phyloP scores from a whole-genome alignment of 2,329 filamentous ascomycete genomes.

The Pezicula neosporulosa region DNA sequence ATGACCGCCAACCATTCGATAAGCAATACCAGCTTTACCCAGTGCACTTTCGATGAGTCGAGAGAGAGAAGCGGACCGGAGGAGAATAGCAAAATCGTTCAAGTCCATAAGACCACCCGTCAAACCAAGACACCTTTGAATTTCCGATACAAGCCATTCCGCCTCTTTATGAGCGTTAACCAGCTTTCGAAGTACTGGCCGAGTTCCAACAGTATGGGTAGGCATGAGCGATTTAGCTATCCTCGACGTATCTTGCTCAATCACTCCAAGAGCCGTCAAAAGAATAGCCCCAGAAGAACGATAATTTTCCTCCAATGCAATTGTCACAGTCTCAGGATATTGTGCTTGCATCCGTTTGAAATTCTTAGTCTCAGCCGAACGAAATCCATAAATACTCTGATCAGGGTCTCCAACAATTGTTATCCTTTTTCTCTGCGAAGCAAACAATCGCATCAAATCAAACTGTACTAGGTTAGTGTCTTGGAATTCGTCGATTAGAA shows the following conservation, averaged over 20 bases:
- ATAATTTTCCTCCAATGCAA: slow-evolving; percentile 92
- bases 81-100: slow-evolving; percentile 79
- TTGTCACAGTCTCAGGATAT: slow-evolving; percentile 74
- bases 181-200: slow-evolving; percentile 76
- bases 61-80: slow-evolving; percentile 82
- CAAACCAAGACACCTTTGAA: slow-evolving; percentile 66
- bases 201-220: slow-evolving; percentile 74
- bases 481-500: slow-evolving; percentile 96
- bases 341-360: slow-evolving; percentile 72
- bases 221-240: slow-evolving; percentile 78
- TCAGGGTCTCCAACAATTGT: slow-evolving; percentile 96
- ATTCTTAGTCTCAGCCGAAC: slow-evolving; percentile 89
- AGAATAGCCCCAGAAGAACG: slow-evolving; percentile 86
- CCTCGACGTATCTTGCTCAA: slow-evolving; percentile 81
- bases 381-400: slow-evolving; percentile 96
- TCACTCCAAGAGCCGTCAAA: slow-evolving; percentile 74
- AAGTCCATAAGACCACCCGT: slow-evolving; percentile 70
- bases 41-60: slow-evolving; percentile 81
- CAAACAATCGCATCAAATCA: slow-evolving; percentile 86
- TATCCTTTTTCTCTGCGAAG: slow-evolving; percentile 68
- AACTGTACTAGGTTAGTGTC: slow-evolving; percentile 96
- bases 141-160: slow-evolving; percentile 84
- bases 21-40: slow-evolving; percentile 77
- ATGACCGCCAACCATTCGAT: slow-evolving; percentile 86
- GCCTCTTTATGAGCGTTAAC: slow-evolving; percentile 71